phyloP scores from a whole-genome alignment of 1,139 yeast species.

The Scheffersomyces titani region DNA sequence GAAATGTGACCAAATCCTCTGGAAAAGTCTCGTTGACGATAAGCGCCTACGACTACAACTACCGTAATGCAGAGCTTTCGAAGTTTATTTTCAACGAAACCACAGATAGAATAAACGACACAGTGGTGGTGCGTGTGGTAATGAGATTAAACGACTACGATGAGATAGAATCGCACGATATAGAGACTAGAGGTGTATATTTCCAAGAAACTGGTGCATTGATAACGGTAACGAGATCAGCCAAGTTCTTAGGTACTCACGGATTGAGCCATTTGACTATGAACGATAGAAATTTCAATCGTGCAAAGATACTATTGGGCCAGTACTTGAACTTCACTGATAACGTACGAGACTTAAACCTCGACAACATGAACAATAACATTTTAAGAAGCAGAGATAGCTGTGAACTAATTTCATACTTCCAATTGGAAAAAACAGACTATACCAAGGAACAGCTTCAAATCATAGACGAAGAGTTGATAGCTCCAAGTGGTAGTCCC shows the following conservation, averaged over 20 bases:
- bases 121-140: conserved; percentile 29
- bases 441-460: conserved; percentile 53
- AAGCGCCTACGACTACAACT: conserved; percentile 25
- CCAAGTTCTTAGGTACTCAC: conserved; percentile 70
- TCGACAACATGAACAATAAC: conserved; percentile 41
- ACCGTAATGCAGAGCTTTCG: conserved; percentile 18
- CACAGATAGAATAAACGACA: conserved; percentile 27
- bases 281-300: conserved; percentile 42
- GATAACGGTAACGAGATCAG: conserved; percentile 63
- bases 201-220: conserved; percentile 71
- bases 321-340: conserved; percentile 45
- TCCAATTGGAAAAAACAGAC: conserved; percentile 66
- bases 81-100: conserved; percentile 12
- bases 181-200: conserved; percentile 66
- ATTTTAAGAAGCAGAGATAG: conserved; percentile 40
- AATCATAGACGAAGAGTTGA: conserved; percentile 70
- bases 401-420: conserved; percentile 73
- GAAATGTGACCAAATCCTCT: conserved; percentile 26
- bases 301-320: conserved; percentile 36
- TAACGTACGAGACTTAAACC: conserved; percentile 30
- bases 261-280: conserved; percentile 60
- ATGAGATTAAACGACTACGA: conserved; percentile 35
- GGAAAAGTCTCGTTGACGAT: conserved; percentile 31
- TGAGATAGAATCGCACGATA: conserved; percentile 44
- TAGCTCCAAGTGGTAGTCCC: conserved; percentile 76